Evolutionary conservation across 176 grass and related monocot genomes (phyloP), one percentile per base, ranked within the genome.

Genomic region (Aechmea fasciata): DNA sequence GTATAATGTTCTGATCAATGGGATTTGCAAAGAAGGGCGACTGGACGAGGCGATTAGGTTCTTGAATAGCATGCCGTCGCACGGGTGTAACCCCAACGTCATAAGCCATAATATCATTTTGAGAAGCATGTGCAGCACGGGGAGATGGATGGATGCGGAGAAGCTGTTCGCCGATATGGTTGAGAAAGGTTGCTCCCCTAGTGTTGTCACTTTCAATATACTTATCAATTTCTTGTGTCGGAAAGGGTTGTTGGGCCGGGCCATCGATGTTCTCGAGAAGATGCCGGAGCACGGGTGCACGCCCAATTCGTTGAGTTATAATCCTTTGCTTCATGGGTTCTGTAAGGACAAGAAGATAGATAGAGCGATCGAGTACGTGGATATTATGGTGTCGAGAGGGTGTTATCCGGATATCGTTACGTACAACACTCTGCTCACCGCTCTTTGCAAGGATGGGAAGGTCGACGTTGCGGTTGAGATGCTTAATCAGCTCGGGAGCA

Each of bases 291-390:
- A 87, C 67, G 85, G 79, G 25, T 91, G 79, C 62, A 71, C n/a
- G 0, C 72, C 82, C 50, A 85, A 75, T 75, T 64, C 79, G 2
- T 65, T 69, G 49, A 80, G 85, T n/a, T 88, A 80, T 50, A 91
- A 88, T 67, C 67, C 76, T 2, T n/a, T 88, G 29, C 72, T 91
- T 57, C 83, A 71, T 57, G 79, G 69, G 2, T 67, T 88, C 3
- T 91, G 89, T 68, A 83, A 85, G 75, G 79, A 88, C 67, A 83
- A 83, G n/a, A 69, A 80, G 70, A 75, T 88, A 79, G 82, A 82
- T 29, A 50, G 51, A 64, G 85, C 89, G 33, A 51, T 88, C 20
- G 70, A 85, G 73, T 78, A 80, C n/a, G 25, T 85, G 55, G 76
- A 65, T 24, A 67, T 68, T 10, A 88, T 91, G 85, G 50, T 74